Percentiles rank a stretch among this genome's conserved stretches.
Evolutionary conservation across 1,284 basidiomycete species (phyloP).

Genomic region (Retiboletus flavoniger): DNA sequence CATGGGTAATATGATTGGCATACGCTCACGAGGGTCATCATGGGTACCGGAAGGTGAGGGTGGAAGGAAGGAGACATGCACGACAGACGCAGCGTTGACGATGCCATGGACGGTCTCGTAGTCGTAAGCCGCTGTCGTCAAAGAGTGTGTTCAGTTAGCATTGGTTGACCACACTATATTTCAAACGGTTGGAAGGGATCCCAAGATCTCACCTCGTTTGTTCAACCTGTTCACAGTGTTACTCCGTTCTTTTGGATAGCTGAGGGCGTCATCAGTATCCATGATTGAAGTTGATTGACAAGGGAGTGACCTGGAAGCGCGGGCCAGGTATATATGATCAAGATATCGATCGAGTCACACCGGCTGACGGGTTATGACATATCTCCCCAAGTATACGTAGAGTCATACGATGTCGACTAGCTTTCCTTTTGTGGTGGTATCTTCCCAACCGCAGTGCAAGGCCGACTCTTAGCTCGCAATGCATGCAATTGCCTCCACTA

Average conservation of each 20-base stretch:
- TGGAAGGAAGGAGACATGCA: conserved; percentile 29
- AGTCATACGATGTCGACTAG: no score
- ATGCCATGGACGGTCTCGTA: conserved; percentile 24
- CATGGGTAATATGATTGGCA: conserved; percentile 29
- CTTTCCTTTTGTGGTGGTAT: no score
- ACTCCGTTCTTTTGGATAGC: conserved; percentile 20
- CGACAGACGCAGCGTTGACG: conserved; percentile 22
- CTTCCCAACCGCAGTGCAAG: no score
- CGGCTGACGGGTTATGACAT: no score
- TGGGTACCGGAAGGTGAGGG: conserved; percentile 14
- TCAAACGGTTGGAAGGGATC: background rate
- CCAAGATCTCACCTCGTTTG: conserved; percentile 23
- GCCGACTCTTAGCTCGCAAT: no score
- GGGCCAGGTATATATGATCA: background rate
- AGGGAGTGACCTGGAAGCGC: background rate
- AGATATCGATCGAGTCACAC: background rate
- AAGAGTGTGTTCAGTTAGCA: background rate
- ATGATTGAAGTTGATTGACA: conserved; percentile 8
- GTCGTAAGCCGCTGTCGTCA: conserved; percentile 21
- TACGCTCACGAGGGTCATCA: conserved; percentile 14
- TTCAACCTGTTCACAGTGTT: conserved; percentile 29
- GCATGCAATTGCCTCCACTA: no score
- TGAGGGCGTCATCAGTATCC: conserved; percentile 7
- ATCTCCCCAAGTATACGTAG: no score
- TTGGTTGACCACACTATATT: background rate